Base-by-base conservation (phyloP, 2,329 filamentous ascomycete species). In the Penicillium olsonii region DNA sequence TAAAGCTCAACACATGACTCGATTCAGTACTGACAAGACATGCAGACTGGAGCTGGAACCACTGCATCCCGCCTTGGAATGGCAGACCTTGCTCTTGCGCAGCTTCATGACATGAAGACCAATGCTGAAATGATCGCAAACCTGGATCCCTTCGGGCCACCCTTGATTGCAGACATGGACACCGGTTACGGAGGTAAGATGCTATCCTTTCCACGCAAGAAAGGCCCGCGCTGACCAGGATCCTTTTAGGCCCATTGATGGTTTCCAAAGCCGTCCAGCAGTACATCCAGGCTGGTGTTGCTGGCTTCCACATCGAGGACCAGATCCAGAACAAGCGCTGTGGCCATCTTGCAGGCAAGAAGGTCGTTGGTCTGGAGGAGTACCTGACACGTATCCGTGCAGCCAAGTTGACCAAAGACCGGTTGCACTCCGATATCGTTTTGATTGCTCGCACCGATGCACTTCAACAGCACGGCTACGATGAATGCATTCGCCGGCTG, bases 71-170 rank as follows among this genome's bases (percentile, higher is more conserved):
- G 77, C 22, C 77, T 87, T 0, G 84, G 84, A 24, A 77, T 79
- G 71, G 78, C 84, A 2, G 84, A 87, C 61, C 77, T 87, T 4
- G 84, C 83, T 35, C 71, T 87, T 11, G 78, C 81, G 2, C 81
- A 82, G 1, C 72, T 84, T 26, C 77, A 80, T 60, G 84, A 87
- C 67, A 87, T 87, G 83, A 72, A 75, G 29, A 70, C 72, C 37
- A 82, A 86, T 63, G 84, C 83, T n/a, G 74, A 77, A 43, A 86
- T 86, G 81, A 83, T 87, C 49, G 82, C 84, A 48, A 77, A 76
- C 35, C 73, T 87, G 24, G 75, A 84, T 55, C 77, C 78, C 0
- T 67, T 62, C 19, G 64, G 66, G 0, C 70, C 79, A 0, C 84
- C 84, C 0, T 64, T 87, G 17, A 85, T 87, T 56, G 83, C 78